phyloP scores from a whole-genome alignment of 1,139 yeast species.

The Pichia sp. region DNA sequence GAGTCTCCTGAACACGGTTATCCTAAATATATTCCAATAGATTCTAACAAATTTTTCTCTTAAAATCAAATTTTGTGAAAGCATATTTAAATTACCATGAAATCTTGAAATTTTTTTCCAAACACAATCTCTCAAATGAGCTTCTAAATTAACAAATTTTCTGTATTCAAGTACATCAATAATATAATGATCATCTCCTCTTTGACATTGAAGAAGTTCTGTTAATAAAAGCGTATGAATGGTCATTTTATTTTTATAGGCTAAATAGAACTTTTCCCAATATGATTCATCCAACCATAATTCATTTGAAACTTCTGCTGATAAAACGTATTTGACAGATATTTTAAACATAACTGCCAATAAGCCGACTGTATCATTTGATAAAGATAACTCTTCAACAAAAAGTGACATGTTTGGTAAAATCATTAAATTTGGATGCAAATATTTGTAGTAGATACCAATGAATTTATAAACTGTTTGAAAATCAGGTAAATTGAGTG shows the following conservation, averaged over 20 bases:
- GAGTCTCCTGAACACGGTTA: constrained; percentile 32
- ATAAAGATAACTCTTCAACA: constrained; percentile 32
- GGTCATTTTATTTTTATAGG: constrained; percentile 34
- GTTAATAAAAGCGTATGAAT: constrained; percentile 21
- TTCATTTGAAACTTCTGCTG: constrained; percentile 26
- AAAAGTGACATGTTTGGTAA: constrained; percentile 39
- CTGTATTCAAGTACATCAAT: constrained; percentile 26
- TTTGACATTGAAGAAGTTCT: constrained; percentile 21
- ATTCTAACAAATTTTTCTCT: constrained; percentile 35
- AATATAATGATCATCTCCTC: constrained; percentile 27
- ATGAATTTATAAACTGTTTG: constrained; percentile 33
- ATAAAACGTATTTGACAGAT: constrained; percentile 32
- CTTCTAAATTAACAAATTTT: constrained; percentile 25
- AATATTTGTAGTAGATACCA: constrained; percentile 43
- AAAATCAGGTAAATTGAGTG: constrained; percentile 41
- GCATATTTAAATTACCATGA: constrained; percentile 16
- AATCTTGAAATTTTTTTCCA: not conserved
- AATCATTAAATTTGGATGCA: constrained; percentile 41
- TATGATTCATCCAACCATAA: constrained; percentile 31
- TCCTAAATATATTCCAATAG: constrained; percentile 40
- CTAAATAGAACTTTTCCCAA: constrained; percentile 37
- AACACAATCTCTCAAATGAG: not conserved
- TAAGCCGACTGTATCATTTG: constrained; percentile 36
- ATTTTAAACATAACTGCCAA: constrained; percentile 37
- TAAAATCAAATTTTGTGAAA: constrained; percentile 32